phyloP scores from a whole-genome alignment of 495 filamentous ascomycete species.

The Penicillium pulvis region DNA sequence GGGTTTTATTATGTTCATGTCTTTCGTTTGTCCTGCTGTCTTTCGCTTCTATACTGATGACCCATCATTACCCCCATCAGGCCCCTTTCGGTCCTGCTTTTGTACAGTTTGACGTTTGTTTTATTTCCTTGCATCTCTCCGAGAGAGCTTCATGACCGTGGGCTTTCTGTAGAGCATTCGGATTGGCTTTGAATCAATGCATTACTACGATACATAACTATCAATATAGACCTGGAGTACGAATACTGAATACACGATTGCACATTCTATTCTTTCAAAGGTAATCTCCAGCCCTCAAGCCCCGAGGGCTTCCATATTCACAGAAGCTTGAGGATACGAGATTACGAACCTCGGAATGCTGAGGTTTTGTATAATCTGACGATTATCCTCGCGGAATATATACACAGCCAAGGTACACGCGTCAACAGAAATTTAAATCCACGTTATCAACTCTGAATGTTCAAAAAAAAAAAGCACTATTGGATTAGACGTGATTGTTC shows the following conservation, averaged over 20 bases:
- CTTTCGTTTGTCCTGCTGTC: constrained; percentile 23
- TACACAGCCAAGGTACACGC: too few relatives aligned
- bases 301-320: background rate
- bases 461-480: too few relatives aligned
- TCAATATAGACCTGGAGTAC: background rate
- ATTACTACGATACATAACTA: constrained; percentile 8
- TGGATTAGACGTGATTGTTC: too few relatives aligned
- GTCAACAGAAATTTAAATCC: too few relatives aligned
- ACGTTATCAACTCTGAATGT: too few relatives aligned
- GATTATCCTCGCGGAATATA: too few relatives aligned
- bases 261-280: background rate
- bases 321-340: too few relatives aligned
- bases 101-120: constrained; percentile 32
- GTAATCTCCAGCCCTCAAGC: background rate
- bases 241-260: background rate
- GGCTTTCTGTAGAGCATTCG: constrained; percentile 22
- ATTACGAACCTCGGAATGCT: too few relatives aligned
- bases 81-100: constrained; percentile 12
- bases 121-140: constrained; percentile 30
- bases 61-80: constrained; percentile 13
- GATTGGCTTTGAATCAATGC: constrained; percentile 18
- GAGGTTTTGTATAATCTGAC: too few relatives aligned
- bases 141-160: constrained; percentile 21
- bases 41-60: constrained; percentile 27
- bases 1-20: constrained; percentile 27